Evolutionary conservation across 805 yeast genomes (phyloP).

Genomic region (Yamadazyma tumulicola): DNA sequence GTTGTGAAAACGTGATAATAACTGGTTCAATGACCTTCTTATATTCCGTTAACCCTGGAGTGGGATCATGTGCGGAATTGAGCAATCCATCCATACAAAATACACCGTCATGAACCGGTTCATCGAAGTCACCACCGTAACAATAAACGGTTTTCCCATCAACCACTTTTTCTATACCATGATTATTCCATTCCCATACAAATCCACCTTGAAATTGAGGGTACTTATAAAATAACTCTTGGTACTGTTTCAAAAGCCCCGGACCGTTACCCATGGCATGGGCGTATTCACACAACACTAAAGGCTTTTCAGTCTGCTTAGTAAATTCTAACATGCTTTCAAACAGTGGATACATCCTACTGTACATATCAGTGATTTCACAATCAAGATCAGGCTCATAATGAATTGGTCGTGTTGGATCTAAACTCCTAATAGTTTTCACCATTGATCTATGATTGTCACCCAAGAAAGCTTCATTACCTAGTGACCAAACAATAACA

Average conservation of each 20-base stretch:
- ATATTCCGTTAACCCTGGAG: conserved; percentile 31
- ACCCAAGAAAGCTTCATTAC: conserved; percentile 35
- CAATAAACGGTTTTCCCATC: conserved; percentile 15
- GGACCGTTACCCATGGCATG: conserved; percentile 41
- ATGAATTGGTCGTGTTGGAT: conserved; percentile 32
- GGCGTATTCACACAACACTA: conserved; percentile 34
- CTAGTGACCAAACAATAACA: conserved; percentile 35
- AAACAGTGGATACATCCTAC: conserved; percentile 29
- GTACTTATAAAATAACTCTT: conserved; percentile 26
- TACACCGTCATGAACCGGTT: conserved; percentile 32
- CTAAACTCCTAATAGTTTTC: conserved; percentile 18
- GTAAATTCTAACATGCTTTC: conserved; percentile 16
- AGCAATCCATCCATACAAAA: conserved; percentile 35
- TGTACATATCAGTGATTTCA: conserved; percentile 24
- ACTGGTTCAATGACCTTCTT: conserved; percentile 33
- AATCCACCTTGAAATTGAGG: conserved; percentile 32
- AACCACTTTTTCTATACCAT: conserved; percentile 20
- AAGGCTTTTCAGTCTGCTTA: conserved; percentile 20
- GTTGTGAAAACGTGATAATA: conserved; percentile 6
- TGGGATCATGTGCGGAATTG: conserved; percentile 27
- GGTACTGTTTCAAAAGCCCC: conserved; percentile 29
- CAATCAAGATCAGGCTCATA: conserved; percentile 29
- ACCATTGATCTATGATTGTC: conserved; percentile 27
- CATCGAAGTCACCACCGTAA: conserved; percentile 38
- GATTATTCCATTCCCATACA: conserved; percentile 40